Base-by-base conservation (phyloP, 1,284 basidiomycete genomes). In the Athelia psychrophila region DNA sequence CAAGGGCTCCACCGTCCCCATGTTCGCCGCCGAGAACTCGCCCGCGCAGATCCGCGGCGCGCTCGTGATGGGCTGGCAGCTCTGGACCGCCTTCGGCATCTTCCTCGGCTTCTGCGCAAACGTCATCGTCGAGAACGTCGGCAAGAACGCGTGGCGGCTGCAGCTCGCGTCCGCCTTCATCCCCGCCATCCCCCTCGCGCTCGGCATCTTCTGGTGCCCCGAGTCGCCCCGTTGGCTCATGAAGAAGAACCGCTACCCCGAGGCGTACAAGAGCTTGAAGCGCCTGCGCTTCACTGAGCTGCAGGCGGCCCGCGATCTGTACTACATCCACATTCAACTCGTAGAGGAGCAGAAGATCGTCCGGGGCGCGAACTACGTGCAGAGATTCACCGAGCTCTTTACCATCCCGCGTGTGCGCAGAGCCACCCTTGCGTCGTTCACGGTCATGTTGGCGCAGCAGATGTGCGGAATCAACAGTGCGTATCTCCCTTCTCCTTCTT, bases 181-280 rank as follows among this genome's bases (percentile, higher is more conserved):
- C 47, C 78, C 79, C 27, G 79, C 80, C 12, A 61, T 84, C 33
- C 75, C 76, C 44, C 62, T 83, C 18, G 67, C 68, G 2, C 48
- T 80, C 47, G 68, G 72, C 8, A 72, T 84, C 59, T 82, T 71
- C 63, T 79, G 81, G 61, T 84, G 80, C 60, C 75, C 75, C 51
- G 79, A 82, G 65, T 83, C 80, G 0, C 86, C 85, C 2, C 75
- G 85, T 49, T 91, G 87, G 87, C 75, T 81, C 47, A 83, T 90
- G 78, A 81, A 80, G 60, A 84, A 87, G 60, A 74, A 73, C 30
- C 73, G 79, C 4, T 82, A 86, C 64, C 60, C 61, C 1, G 67
- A 82, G 2, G 88, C 88, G 0, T 86, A 73, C 67, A 58, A 68
- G 8, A 81, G 83, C 0, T 77, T 89, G 56, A 64, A 68, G 52